phyloP scores from a whole-genome alignment of 2,329 filamentous ascomycete genomes.

The Nigrospora oryzae region DNA sequence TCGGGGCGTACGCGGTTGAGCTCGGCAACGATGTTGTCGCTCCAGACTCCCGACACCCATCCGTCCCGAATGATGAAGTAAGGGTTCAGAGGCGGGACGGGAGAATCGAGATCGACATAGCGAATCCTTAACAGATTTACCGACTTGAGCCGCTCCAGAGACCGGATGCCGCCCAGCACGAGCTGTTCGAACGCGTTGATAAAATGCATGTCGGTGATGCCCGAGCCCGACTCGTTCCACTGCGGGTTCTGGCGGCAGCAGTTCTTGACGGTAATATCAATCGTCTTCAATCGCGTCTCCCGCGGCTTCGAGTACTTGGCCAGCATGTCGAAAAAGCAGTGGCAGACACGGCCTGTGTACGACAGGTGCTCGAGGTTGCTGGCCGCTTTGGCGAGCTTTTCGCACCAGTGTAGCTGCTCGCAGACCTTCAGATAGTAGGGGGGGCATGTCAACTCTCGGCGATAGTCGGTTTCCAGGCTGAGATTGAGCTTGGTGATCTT shows the following conservation, averaged over 20 bases:
- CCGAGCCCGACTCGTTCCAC: conserved; percentile 57
- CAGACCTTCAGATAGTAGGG: conserved; percentile 53
- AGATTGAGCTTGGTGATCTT: conserved; percentile 57
- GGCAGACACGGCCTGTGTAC: conserved; percentile 66
- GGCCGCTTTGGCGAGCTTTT: conserved; percentile 50
- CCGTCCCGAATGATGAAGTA: conserved; percentile 58
- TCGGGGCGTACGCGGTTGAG: conserved; percentile 50
- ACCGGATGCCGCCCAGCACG: conserved; percentile 53
- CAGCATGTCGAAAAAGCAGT: conserved; percentile 55
- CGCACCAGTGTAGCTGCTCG: conserved; percentile 56
- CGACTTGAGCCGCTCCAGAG: conserved; percentile 48
- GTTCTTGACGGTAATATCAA: conserved; percentile 68
- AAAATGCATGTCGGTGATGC: conserved; percentile 64
- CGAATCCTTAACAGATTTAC: conserved; percentile 61
- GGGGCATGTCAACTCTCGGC: conserved; percentile 52
- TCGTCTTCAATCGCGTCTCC: conserved; percentile 47
- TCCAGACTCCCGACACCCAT: conserved; percentile 64
- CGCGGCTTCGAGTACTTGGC: conserved; percentile 39
- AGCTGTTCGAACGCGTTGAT: conserved; percentile 64
- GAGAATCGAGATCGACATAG: conserved; percentile 68
- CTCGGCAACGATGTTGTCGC: conserved; percentile 53
- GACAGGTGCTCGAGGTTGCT: conserved; percentile 58
- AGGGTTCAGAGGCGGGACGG: conserved; percentile 62
- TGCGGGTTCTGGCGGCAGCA: conserved; percentile 51
- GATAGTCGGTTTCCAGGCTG: conserved; percentile 64